Conservation (phyloP, 2,329 filamentous ascomycete genomes). For the Hypoxylon sp. region DNA sequence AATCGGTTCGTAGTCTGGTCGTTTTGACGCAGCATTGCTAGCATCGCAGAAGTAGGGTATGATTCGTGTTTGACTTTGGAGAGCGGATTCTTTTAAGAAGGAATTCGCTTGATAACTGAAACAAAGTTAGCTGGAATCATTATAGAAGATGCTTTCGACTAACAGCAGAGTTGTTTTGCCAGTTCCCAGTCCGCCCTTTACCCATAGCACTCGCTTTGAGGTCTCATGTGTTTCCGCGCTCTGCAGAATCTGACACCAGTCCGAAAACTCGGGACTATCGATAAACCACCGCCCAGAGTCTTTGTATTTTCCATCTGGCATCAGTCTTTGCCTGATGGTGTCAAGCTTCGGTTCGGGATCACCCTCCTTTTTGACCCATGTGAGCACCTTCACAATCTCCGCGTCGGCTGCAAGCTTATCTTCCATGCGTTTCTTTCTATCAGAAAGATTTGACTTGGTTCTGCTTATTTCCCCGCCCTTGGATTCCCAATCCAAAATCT, state of each 20-base stretch:
- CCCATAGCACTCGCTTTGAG: neutral
- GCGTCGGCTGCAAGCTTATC: neutral
- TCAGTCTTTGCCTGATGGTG: neutral
- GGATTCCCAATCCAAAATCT: neutral
- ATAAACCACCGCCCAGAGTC: neutral
- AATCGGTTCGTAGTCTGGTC: neutral
- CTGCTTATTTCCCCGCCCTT: neutral
- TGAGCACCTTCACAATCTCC: neutral
- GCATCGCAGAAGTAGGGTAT: neutral
- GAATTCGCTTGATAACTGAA: neutral
- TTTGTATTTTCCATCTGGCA: neutral
- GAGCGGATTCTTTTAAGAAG: neutral
- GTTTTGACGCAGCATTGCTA: neutral
- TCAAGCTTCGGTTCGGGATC: neutral
- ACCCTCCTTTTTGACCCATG: neutral
- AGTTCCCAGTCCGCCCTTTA: neutral
- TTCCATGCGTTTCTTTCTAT: neutral
- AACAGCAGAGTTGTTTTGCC: neutral
- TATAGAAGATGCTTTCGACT: neutral
- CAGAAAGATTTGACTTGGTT: neutral
- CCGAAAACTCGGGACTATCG: neutral
- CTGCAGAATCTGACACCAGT: neutral
- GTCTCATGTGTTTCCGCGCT: neutral
- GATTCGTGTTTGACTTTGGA: neutral
- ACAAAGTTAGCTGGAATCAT: neutral